Base-by-base conservation (phyloP, 2,329 filamentous ascomycete species). In the Chrysoporthe austroafricana region DNA sequence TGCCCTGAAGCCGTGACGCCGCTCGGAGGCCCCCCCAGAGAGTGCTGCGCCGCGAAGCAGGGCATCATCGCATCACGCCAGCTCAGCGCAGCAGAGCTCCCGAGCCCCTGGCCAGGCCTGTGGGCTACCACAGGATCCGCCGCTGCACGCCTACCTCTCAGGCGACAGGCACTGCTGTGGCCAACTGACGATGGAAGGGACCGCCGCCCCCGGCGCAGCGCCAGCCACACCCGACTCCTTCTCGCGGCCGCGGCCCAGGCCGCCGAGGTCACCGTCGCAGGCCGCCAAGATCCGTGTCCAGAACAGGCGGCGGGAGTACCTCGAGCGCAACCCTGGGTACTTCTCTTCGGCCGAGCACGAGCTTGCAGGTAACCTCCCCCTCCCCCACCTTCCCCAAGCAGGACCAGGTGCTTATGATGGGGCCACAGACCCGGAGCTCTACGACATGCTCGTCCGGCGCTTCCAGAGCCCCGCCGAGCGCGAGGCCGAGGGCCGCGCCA, bases 221-320 rank as follows among this genome's bases (percentile, higher is more conserved):
- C 43, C 66, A 36, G 46, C 60, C 42, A 70, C 56, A 26, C 58
- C 67, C 1, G 39, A 63, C 42, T 52, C 72, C 8, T 78, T 77
- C 66, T 74, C 75, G 5, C 80, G 75, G 68, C 84, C 83, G 0
- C 76, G 77, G 11, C 84, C 84, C 5, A 80, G 84, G 32, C 78
- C 79, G 0, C 78, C 78, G 1, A 81, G 76, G 68, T 81, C 84
- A 0, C 77, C 80, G 1, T 75, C 79, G 34, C 77, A 79, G 59
- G 70, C 75, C 4, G 79, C 79, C 4, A 81, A 81, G 60, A 85
- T 93, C 62, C 81, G 83, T 44, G 80, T 87, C 36, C 93, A 91
- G 79, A 96, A 96, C 78, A 86, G 93, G 62, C 87, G 93, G 16
- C 90, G 91, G 72, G 88, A 90, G 73, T 96, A 93, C 75, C 84